A percentile compares a stretch with the other conserved stretches of the same genome.
Conservation (phyloP, 2,329 filamentous ascomycete species). For the Ceratocystiopsis minuta region DNA sequence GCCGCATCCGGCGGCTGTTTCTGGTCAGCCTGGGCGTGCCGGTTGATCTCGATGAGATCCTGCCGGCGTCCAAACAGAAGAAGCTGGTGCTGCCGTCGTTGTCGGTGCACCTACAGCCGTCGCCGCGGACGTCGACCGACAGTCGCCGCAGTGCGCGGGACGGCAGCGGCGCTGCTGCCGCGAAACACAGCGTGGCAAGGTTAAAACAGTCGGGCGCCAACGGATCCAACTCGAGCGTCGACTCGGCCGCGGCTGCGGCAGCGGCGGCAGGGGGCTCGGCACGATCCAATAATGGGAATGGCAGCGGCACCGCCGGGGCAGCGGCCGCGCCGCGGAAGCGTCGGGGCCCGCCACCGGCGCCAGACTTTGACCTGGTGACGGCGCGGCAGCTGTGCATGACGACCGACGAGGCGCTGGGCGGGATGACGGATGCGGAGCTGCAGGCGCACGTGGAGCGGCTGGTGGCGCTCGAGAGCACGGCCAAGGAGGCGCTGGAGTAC, state of each 20-base stretch:
- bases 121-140: conserved; percentile 36
- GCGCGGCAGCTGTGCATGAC: conserved; percentile 65
- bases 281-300: too few relatives aligned
- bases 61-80: conserved; percentile 94
- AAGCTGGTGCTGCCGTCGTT: conserved; percentile 86
- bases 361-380: conserved; percentile 60
- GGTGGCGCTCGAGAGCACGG: conserved; percentile 49
- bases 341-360: conserved; percentile 47
- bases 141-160: conserved; percentile 16
- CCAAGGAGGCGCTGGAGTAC: conserved; percentile 65
- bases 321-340: conserved; percentile 19
- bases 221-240: conserved; percentile 38
- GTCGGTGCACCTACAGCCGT: conserved; percentile 23
- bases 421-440: conserved; percentile 64
- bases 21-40: conserved; percentile 90
- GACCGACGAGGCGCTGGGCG: conserved; percentile 64
- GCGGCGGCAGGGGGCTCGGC: too few relatives aligned
- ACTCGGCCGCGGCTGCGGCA: conserved; percentile 18
- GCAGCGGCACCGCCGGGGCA: conserved; percentile 6
- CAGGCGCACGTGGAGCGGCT: conserved; percentile 51
- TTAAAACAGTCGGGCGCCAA: conserved; percentile 28
- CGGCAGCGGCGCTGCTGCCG: not conserved
- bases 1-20: conserved; percentile 83
- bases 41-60: conserved; percentile 90
- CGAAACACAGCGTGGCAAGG: conserved; percentile 10